Evolutionary conservation across 2,329 filamentous ascomycete species (phyloP).

Genomic region (Aspergillus viridinutans): DNA sequence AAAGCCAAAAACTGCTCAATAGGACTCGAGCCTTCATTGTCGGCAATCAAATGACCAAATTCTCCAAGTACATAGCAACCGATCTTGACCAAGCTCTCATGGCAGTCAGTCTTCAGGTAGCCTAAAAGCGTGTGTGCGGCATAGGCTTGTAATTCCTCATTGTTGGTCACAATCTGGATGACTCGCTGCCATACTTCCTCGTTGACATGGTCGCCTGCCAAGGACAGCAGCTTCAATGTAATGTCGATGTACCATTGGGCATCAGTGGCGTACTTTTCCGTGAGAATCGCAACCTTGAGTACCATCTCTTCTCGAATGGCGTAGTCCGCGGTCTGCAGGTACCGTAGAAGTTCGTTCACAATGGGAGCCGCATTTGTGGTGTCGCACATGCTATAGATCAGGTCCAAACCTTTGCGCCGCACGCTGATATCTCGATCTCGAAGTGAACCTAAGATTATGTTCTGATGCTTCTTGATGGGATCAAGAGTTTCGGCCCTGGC

Average conservation of each 20-base stretch:
- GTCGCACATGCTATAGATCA: conserved; percentile 99
- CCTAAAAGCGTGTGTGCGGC: conserved; percentile 89
- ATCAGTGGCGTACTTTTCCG: conserved; percentile 97
- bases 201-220: conserved; percentile 97
- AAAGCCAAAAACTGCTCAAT: conserved; percentile 96
- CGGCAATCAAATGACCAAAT: conserved; percentile 93
- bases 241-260: conserved; percentile 99
- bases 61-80: conserved; percentile 94
- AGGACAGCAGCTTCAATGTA: conserved; percentile 85
- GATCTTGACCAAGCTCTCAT: conserved; percentile 97
- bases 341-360: conserved; percentile 87
- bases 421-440: conserved; percentile 97
- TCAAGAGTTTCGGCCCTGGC: conserved; percentile 90
- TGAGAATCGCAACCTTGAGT: conserved; percentile 94
- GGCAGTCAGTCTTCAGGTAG: conserved; percentile 89
- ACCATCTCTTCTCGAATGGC: conserved; percentile 99
- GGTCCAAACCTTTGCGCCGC: conserved; percentile 86
- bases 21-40: conserved; percentile 85
- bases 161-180: conserved; percentile 98
- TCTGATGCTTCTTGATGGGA: conserved; percentile 96
- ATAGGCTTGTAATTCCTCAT: conserved; percentile 95
- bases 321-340: conserved; percentile 94
- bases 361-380: conserved; percentile 89
- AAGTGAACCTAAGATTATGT: conserved; percentile 88
- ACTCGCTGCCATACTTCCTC: conserved; percentile 99